A percentile compares a stretch with the other conserved stretches of the same genome.
phyloP scores from a whole-genome alignment of 345 rosid genomes.

The Eucalyptus erythrocorys region DNA sequence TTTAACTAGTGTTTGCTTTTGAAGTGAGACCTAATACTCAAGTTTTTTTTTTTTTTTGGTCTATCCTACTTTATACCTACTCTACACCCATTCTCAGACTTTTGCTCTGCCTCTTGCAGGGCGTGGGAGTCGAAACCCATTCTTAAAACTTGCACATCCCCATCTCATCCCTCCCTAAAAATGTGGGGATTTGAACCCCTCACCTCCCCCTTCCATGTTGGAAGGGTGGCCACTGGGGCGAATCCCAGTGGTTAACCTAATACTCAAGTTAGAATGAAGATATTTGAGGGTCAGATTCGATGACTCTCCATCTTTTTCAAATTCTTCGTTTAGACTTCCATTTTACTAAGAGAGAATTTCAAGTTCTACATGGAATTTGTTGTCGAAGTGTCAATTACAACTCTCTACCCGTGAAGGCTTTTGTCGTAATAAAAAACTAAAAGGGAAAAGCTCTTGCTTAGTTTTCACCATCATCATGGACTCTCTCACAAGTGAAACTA shows the following conservation, averaged over 20 bases:
- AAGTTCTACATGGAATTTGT: rapidly evolving
- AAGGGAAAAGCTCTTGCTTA: not conserved
- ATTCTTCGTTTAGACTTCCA: not conserved
- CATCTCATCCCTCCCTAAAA: too few relatives aligned
- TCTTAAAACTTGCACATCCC: too few relatives aligned
- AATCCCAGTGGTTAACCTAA: too few relatives aligned
- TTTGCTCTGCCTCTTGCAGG: too few relatives aligned
- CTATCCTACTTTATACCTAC: too few relatives aligned
- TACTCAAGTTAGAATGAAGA: not conserved
- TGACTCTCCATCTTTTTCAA: not conserved
- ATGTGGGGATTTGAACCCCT: too few relatives aligned
- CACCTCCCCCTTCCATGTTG: too few relatives aligned
- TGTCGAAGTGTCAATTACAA: not conserved
- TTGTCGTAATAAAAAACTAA: not conserved
- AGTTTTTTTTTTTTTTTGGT: too few relatives aligned
- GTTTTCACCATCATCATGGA: not conserved
- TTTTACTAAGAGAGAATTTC: not conserved
- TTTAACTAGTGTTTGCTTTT: not conserved
- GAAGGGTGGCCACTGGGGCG: too few relatives aligned
- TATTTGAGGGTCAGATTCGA: rapidly evolving
- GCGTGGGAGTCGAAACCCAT: too few relatives aligned
- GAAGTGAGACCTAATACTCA: not conserved
- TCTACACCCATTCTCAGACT: too few relatives aligned
- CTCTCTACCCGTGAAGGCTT: not conserved
- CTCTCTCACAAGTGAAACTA: not conserved